Evolutionary conservation across 352 stramenopile genomes (phyloP).

Genomic region (Globisporangium okanoganense): DNA sequence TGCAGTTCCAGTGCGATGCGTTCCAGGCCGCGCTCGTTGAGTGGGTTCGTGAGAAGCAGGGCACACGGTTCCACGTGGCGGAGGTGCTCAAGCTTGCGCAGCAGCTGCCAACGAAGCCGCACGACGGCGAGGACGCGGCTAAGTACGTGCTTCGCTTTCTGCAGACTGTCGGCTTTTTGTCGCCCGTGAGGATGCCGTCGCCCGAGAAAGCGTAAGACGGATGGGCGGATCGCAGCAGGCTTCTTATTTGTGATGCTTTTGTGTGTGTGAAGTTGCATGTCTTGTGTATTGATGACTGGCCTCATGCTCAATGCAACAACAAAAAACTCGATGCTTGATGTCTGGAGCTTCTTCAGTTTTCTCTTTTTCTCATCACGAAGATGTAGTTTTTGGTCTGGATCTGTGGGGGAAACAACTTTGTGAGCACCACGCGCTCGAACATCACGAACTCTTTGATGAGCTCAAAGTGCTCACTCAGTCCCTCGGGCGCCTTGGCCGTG

Average conservation of each 20-base stretch:
- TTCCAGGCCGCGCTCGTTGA: constrained; percentile 47
- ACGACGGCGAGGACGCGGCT: constrained; percentile 21
- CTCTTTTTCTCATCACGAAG: constrained; percentile 51
- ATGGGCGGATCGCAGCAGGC: neutral
- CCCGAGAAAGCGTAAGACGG: neutral
- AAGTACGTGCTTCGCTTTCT: constrained; percentile 56
- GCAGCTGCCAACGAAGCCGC: neutral
- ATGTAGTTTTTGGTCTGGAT: constrained; percentile 50
- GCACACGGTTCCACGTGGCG: constrained; percentile 2
- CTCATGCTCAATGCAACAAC: neutral
- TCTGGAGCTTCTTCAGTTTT: constrained; percentile 1
- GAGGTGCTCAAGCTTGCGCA: constrained; percentile 4
- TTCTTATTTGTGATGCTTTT: neutral
- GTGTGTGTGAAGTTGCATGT: constrained; percentile 1
- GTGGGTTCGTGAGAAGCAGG: constrained; percentile 36
- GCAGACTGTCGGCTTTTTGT: constrained; percentile 38
- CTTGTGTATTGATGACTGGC: neutral
- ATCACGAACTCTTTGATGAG: constrained; percentile 41
- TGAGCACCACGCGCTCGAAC: constrained; percentile 41
- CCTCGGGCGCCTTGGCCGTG: constrained; percentile 34
- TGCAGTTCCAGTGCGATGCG: constrained; percentile 47
- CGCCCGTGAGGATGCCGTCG: constrained; percentile 25
- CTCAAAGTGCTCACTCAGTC: constrained; percentile 39
- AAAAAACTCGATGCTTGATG: neutral
- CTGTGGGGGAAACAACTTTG: constrained; percentile 28